A percentile compares a stretch with the other conserved stretches of the same genome.
These are phyloP conservation scores for Xylariaceae sp. DNA, from an alignment of 2,329 filamentous ascomycete genomes.

Conservation along the genomic window DNA sequence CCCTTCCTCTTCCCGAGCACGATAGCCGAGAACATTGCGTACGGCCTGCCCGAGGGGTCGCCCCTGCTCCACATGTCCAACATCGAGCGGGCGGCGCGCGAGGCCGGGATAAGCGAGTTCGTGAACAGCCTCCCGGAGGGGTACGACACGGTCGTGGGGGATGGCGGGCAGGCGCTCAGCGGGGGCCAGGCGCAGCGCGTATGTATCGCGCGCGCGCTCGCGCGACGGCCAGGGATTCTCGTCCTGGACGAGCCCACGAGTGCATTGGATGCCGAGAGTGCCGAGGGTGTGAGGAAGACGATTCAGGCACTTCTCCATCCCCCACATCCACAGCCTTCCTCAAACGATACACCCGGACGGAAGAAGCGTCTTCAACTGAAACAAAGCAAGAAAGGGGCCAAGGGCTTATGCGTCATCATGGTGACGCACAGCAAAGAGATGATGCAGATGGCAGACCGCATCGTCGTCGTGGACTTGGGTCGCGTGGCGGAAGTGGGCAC, in stretches of 20 bases:
- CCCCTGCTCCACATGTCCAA: conserved; percentile 40
- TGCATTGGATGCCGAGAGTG: conserved; percentile 66
- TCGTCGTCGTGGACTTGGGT: conserved; percentile 67
- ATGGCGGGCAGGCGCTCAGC: conserved; percentile 66
- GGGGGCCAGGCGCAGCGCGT: conserved; percentile 81
- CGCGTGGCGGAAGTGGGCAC: conserved; percentile 61
- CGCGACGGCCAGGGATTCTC: conserved; percentile 64
- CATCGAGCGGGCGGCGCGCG: conserved; percentile 47
- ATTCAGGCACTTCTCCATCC: conserved; percentile 54
- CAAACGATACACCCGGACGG: background rate
- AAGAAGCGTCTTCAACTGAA: background rate
- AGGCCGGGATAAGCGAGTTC: conserved; percentile 70
- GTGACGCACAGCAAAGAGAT: conserved; percentile 80
- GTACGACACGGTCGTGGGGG: conserved; percentile 70
- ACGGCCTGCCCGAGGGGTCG: conserved; percentile 59
- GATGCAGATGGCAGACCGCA: conserved; percentile 73
- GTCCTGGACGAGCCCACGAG: conserved; percentile 85
- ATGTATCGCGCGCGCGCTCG: conserved; percentile 73
- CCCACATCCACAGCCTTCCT: too few relatives aligned
- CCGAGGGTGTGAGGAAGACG: conserved; percentile 58
- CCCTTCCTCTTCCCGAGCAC: conserved; percentile 74
- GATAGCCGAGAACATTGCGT: conserved; percentile 75
- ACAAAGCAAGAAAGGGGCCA: background rate
- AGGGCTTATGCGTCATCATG: conserved; percentile 62
- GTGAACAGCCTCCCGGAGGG: conserved; percentile 64